These are phyloP conservation scores for Verruconis gallopava DNA, from an alignment of 2,329 filamentous ascomycete species.

Conservation along the genomic window DNA sequence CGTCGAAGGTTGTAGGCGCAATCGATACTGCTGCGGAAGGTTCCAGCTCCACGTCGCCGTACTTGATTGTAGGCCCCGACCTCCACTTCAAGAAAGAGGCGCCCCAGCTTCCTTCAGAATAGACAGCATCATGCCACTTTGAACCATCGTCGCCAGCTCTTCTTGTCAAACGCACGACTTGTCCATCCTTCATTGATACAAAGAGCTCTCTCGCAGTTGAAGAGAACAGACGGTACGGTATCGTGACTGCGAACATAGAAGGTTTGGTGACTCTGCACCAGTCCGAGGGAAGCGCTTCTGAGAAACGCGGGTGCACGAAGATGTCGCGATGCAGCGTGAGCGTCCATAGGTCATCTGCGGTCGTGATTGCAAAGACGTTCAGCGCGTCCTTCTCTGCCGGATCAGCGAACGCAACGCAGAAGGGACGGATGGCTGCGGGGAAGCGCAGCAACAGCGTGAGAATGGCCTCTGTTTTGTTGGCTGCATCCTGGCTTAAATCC, in stretches of 20 bases:
- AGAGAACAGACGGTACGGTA: slow-evolving; percentile 69
- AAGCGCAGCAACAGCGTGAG: slow-evolving; percentile 71
- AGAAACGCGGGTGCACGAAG: slow-evolving; percentile 56
- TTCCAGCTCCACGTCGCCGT: slow-evolving; percentile 50
- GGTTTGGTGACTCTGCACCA: slow-evolving; percentile 64
- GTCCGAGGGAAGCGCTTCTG: slow-evolving; percentile 61
- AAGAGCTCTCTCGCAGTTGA: slow-evolving; percentile 61
- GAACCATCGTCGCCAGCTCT: slow-evolving; percentile 20
- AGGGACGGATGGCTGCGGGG: slow-evolving; percentile 55
- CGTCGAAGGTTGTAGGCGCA: slow-evolving; percentile 22
- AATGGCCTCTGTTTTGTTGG: slow-evolving; percentile 50
- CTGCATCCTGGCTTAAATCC: slow-evolving; percentile 56
- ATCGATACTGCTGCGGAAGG: slow-evolving; percentile 52
- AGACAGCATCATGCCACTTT: slow-evolving; percentile 58
- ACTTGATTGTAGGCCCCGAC: slow-evolving; percentile 48
- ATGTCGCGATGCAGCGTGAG: slow-evolving; percentile 72
- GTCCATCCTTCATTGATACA: slow-evolving; percentile 68
- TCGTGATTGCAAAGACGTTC: slow-evolving; percentile 67
- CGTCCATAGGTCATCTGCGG: slow-evolving; percentile 67
- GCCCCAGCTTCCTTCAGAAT: slow-evolving; percentile 60
- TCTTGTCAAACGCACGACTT: slow-evolving; percentile 13
- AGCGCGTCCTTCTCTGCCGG: slow-evolving; percentile 63
- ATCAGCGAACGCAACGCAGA: slow-evolving; percentile 75
- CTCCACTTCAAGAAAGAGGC: slow-evolving; percentile 56
- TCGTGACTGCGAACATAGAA: slow-evolving; percentile 61